These are phyloP conservation scores for Cryptosporidium bovis DNA, from an alignment of 169 alveolate genomes.

Conservation along the genomic window DNA sequence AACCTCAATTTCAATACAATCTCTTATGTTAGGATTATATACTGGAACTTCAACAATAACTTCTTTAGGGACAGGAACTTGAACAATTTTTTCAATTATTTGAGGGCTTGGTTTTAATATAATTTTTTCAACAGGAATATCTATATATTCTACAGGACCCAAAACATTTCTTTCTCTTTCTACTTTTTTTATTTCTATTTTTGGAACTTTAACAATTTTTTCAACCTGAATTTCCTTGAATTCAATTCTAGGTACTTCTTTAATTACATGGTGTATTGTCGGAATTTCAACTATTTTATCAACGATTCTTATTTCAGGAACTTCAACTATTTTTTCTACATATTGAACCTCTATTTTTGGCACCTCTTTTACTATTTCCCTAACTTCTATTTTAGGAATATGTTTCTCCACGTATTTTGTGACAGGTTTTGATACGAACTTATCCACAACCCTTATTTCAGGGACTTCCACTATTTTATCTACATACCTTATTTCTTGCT, in stretches of 20 bases:
- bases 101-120: slow-evolving; percentile 57
- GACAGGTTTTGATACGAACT: slow-evolving; percentile 67
- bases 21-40: slow-evolving; percentile 50
- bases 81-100: slow-evolving; percentile 66
- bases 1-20: slow-evolving; percentile 51
- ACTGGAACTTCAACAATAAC: slow-evolving; percentile 52
- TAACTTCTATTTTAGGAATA: slow-evolving; percentile 61
- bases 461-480: slow-evolving; percentile 72
- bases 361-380: slow-evolving; percentile 63
- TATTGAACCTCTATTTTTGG: slow-evolving; percentile 67
- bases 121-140: slow-evolving; percentile 65
- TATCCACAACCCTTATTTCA: slow-evolving; percentile 62
- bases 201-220: slow-evolving; percentile 66
- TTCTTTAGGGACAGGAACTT: slow-evolving; percentile 63
- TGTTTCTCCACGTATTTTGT: slow-evolving; percentile 59
- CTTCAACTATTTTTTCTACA: slow-evolving; percentile 70
- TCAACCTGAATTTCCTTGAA: slow-evolving; percentile 57
- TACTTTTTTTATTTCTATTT: slow-evolving; percentile 37
- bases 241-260: slow-evolving; percentile 70
- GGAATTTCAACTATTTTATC: slow-evolving; percentile 74
- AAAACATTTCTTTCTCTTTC: slow-evolving; percentile 51
- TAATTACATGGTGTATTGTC: slow-evolving; percentile 51
- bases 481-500: slow-evolving; percentile 34
- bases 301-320: slow-evolving; percentile 68
- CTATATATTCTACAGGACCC: slow-evolving; percentile 71